Conservation (phyloP, 371 early-diverging fungal species). For the Apophysomyces ossiformis region DNA sequence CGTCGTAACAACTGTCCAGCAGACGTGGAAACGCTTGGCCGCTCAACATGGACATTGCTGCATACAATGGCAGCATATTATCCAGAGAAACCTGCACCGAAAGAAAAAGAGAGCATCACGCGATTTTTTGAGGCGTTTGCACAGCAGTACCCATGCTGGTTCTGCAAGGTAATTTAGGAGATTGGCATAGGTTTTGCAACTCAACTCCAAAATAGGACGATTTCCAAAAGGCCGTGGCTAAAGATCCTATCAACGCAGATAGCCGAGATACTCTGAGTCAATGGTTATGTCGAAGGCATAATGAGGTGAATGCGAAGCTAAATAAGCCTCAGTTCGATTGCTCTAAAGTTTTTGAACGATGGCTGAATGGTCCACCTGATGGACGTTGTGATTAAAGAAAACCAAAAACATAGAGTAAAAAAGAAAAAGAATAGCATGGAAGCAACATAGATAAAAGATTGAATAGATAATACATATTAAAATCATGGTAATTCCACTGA, state of each 20-base stretch:
- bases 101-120: slow-evolving; percentile 75
- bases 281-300: slow-evolving; percentile 98
- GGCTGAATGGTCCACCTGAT: slow-evolving; percentile 86
- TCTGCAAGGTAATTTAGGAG: slow-evolving; percentile 68
- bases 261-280: slow-evolving; percentile 71
- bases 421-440: no score
- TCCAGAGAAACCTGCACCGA: slow-evolving; percentile 78
- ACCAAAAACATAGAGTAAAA: neutral
- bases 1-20: slow-evolving; percentile 81
- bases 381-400: slow-evolving; percentile 70
- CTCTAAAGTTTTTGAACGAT: slow-evolving; percentile 88
- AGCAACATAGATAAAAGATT: no score
- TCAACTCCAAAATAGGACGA: slow-evolving; percentile 59
- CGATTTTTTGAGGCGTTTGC: slow-evolving; percentile 77
- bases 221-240: slow-evolving; percentile 71
- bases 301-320: slow-evolving; percentile 93
- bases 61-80: slow-evolving; percentile 99
- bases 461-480: no score
- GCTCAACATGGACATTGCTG: slow-evolving; percentile 95
- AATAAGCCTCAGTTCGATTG: slow-evolving; percentile 97
- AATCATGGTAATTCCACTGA: no score
- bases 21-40: slow-evolving; percentile 87
- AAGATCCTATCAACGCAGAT: slow-evolving; percentile 85
- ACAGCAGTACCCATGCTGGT: slow-evolving; percentile 93
- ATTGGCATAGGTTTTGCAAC: neutral